Base-by-base conservation (phyloP, 1,284 basidiomycete species). In the Ceratobasidium sp. region DNA sequence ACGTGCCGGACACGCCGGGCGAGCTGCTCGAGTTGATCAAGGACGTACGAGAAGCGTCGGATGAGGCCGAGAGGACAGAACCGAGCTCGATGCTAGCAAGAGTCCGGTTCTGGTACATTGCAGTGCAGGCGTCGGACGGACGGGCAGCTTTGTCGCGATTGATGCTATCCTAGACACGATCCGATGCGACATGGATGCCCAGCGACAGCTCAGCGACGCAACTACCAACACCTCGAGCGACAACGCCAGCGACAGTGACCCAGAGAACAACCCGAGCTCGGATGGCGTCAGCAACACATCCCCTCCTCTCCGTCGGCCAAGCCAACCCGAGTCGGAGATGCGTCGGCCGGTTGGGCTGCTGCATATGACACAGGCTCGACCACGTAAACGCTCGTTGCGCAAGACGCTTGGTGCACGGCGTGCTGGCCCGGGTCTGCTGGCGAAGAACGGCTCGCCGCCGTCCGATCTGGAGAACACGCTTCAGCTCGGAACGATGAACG, bases 91-190 rank as follows among this genome's bases (percentile, higher is more conserved):
- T n/a, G n/a, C n/a, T n/a, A n/a, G n/a, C n/a, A n/a, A 76, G 84
- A 77, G 79, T 16, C 90, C 90, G 0, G 85, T 92, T 14, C 78
- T 93, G 46, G 79, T 93, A 73, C 90, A 93, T 81, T 96, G 94
- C 78, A 95, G 93, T 21, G 95, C 95, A 0, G 95, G 95, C 16
- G 93, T 97, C 3, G 95, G 95, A 0, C 86, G 95, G 45, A 97
- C 96, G 0, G 95, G 95, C 28, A 93, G 92, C 46, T 97, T 93
- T 80, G 95, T 97, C 78, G 88, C 92, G 12, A 87, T 96, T 3
- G 94, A 96, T 80, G 91, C 94, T 1, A 85, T 96, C 45, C 82
- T 96, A 50, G 93, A 96, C 78, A 91, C 88, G 0, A 82, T 97
- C 1, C 83, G 87, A 73, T 81, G 86, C 46, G 92, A 94, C 79